Evolutionary conservation across 2,329 filamentous ascomycete genomes (phyloP).

Genomic region (Colletotrichum sp.): DNA sequence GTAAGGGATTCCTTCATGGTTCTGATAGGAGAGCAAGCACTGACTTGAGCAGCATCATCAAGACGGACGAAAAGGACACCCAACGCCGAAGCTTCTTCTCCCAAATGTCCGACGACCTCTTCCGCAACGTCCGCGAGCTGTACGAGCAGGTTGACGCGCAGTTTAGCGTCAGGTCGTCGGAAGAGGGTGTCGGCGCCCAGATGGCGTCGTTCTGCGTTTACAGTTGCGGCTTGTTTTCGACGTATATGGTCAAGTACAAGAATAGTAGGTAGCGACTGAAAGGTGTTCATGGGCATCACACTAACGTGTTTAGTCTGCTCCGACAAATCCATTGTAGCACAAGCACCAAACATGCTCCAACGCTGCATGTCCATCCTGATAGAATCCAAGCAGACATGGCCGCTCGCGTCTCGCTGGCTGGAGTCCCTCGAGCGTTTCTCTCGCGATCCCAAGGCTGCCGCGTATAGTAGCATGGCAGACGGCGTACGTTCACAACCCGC

Average conservation of each 20-base stretch:
- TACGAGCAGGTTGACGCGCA: conserved; percentile 58
- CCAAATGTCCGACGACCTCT: conserved; percentile 51
- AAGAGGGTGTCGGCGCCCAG: conserved; percentile 57
- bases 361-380: conserved; percentile 50
- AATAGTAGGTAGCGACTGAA: conserved; percentile 39
- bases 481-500: conserved; percentile 29
- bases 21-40: neutral
- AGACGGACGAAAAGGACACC: conserved; percentile 41
- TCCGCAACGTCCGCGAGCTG: conserved; percentile 51
- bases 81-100: conserved; percentile 44
- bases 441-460: conserved; percentile 44
- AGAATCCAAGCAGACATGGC: conserved; percentile 57
- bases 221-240: conserved; percentile 57
- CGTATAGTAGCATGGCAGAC: conserved; percentile 54
- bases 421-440: conserved; percentile 53
- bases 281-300: neutral
- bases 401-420: conserved; percentile 58
- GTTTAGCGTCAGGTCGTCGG: conserved; percentile 48
- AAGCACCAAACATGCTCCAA: conserved; percentile 51
- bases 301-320: conserved; percentile 42
- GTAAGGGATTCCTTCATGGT: conserved; percentile 34
- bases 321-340: conserved; percentile 40
- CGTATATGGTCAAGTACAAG: conserved; percentile 58
- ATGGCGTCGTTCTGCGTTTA: conserved; percentile 62
- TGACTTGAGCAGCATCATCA: conserved; percentile 44